Conservation (phyloP, 352 stramenopile genomes). For the Phytophthora crassamura region DNA sequence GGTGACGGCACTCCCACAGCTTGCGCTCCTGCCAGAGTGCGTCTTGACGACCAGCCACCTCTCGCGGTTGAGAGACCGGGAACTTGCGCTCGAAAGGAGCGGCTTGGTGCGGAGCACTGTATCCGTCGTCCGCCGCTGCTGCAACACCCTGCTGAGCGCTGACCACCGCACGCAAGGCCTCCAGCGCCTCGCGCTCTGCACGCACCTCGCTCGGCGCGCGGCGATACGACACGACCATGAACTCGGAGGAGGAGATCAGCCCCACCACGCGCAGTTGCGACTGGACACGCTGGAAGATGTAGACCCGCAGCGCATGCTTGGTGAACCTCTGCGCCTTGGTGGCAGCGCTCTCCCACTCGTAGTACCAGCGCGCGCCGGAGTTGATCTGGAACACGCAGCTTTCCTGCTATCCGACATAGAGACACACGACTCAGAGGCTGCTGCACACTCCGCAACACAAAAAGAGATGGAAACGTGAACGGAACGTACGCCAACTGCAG, state of each 20-base stretch:
- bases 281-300: conserved; percentile 50
- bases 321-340: conserved; percentile 71
- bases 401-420: conserved; percentile 5
- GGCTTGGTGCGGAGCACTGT: not conserved
- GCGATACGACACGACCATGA: conserved; percentile 75
- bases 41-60: conserved; percentile 22
- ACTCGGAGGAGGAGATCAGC: conserved; percentile 52
- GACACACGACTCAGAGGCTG: conserved; percentile 2
- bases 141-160: not conserved
- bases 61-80: not conserved
- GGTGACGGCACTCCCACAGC: conserved; percentile 52
- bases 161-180: conserved; percentile 15
- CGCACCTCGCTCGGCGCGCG: conserved; percentile 54
- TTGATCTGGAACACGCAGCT: conserved; percentile 65
- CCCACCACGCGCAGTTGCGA: conserved; percentile 49
- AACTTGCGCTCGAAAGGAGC: conserved; percentile 4
- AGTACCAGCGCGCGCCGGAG: conserved; percentile 64
- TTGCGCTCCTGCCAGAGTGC: conserved; percentile 43
- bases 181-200: conserved; percentile 38
- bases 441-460: not conserved
- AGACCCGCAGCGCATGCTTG: conserved; percentile 64
- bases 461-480: not conserved
- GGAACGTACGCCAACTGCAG: conserved; percentile 24
- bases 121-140: not conserved
- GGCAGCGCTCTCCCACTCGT: conserved; percentile 72